phyloP scores from a whole-genome alignment of 2,329 filamentous ascomycete genomes.

The Aureobasidium musti region DNA sequence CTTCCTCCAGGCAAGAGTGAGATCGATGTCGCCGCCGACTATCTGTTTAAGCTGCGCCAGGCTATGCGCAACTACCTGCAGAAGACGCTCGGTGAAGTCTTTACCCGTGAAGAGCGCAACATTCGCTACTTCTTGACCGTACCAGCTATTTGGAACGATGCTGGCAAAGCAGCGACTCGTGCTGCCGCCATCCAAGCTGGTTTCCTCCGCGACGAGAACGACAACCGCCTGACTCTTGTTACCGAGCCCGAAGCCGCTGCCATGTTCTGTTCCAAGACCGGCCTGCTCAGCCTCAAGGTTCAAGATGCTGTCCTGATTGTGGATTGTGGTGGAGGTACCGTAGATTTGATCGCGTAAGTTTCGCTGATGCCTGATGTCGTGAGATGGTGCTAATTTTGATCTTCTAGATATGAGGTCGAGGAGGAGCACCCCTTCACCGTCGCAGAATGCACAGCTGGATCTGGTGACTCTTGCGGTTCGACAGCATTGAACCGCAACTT shows the following conservation, averaged over 20 bases:
- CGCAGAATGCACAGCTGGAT: constrained; percentile 94
- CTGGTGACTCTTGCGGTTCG: constrained; percentile 97
- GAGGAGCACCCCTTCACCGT: constrained; percentile 97
- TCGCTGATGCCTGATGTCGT: background rate
- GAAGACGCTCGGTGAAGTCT: constrained; percentile 95
- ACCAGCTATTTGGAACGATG: constrained; percentile 99
- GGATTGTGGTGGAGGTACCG: constrained; percentile 96
- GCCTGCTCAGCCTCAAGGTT: constrained; percentile 93
- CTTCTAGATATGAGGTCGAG: constrained; percentile 77
- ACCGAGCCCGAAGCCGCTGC: constrained; percentile 96
- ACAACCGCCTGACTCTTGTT: constrained; percentile 91
- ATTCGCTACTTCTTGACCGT: constrained; percentile 98
- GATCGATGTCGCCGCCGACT: constrained; percentile 98
- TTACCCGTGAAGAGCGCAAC: constrained; percentile 96
- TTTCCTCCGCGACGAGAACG: constrained; percentile 95
- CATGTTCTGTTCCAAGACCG: constrained; percentile 96
- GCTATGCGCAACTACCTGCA: constrained; percentile 95
- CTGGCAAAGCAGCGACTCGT: constrained; percentile 93
- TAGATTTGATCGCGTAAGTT: constrained; percentile 81
- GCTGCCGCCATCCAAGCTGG: constrained; percentile 95
- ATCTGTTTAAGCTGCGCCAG: constrained; percentile 95
- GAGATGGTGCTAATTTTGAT: background rate
- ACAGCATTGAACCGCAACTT: constrained; percentile 98
- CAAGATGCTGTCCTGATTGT: constrained; percentile 98
- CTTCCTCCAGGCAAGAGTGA: constrained; percentile 97